Percentiles rank a stretch among this genome's conserved stretches.
phyloP scores from a whole-genome alignment of 306 rosid species.

The Mucuna pruriens region DNA sequence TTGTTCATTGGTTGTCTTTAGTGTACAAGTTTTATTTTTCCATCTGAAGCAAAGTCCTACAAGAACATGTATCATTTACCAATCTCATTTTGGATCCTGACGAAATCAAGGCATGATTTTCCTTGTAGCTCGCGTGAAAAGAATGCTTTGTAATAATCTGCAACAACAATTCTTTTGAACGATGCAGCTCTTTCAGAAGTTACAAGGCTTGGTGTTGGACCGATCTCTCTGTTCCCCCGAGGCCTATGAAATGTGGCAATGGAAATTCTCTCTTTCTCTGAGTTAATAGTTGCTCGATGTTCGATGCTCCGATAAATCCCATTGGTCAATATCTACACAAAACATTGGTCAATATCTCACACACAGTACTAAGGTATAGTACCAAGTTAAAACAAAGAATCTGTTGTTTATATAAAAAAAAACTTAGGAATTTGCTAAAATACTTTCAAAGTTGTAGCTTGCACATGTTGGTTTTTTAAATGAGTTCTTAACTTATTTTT shows the following conservation, averaged over 20 bases:
- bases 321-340: constrained; percentile 28
- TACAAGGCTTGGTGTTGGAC: constrained; percentile 30
- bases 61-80: neutral
- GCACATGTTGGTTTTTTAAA: too few species aligned
- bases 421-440: neutral
- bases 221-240: neutral
- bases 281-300: constrained; percentile 28
- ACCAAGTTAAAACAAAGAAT: too few species aligned
- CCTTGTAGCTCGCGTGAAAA: constrained; percentile 13
- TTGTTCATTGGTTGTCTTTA: neutral
- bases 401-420: too few species aligned
- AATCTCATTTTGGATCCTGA: neutral
- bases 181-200: constrained; percentile 18
- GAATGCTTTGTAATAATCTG: constrained; percentile 16
- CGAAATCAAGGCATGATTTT: constrained; percentile 19
- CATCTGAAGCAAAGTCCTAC: neutral
- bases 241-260: constrained; percentile 34
- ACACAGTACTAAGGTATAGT: too few species aligned
- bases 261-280: constrained; percentile 20
- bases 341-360: too few species aligned
- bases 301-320: constrained; percentile 33
- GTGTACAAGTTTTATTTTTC: neutral
- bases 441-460: neutral
- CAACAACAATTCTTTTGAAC: neutral
- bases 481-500: too few species aligned